A percentile compares a stretch with the other conserved stretches of the same genome.
Evolutionary conservation across 1,139 yeast species (phyloP).

Genomic region (Pichia cactophila): DNA sequence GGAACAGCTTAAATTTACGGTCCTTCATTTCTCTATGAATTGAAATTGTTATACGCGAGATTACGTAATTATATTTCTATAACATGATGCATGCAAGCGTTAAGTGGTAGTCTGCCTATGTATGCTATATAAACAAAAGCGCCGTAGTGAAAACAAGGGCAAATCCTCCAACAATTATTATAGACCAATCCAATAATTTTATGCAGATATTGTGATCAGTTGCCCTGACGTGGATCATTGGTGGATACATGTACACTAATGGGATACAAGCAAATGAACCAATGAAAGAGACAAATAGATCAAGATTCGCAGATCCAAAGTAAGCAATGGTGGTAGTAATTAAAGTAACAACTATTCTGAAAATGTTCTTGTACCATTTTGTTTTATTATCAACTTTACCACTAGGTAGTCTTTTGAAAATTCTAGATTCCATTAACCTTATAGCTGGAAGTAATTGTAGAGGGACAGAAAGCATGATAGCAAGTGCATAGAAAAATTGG

Average conservation of each 20-base stretch:
- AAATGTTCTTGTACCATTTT: conserved; percentile 62
- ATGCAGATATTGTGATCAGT: conserved; percentile 26
- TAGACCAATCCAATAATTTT: conserved; percentile 36
- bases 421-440: conserved; percentile 55
- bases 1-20: too few relatives aligned
- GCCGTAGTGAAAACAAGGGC: conserved; percentile 59
- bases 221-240: conserved; percentile 50
- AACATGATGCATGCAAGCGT: too few relatives aligned
- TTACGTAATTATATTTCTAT: too few relatives aligned
- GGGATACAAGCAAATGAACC: conserved; percentile 84
- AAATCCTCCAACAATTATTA: conserved; percentile 48
- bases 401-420: conserved; percentile 42
- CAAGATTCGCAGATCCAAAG: conserved; percentile 59
- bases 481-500: conserved; percentile 60
- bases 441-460: conserved; percentile 72
- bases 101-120: too few relatives aligned
- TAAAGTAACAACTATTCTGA: conserved; percentile 46
- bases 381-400: conserved; percentile 47
- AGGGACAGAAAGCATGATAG: conserved; percentile 70
- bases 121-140: conserved; percentile 1
- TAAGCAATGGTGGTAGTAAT: conserved; percentile 47
- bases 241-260: conserved; percentile 76
- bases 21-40: too few relatives aligned
- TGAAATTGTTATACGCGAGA: too few relatives aligned
- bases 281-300: conserved; percentile 65